Conservation (phyloP, 352 stramenopile genomes). For the Peronospora belbahrii region DNA sequence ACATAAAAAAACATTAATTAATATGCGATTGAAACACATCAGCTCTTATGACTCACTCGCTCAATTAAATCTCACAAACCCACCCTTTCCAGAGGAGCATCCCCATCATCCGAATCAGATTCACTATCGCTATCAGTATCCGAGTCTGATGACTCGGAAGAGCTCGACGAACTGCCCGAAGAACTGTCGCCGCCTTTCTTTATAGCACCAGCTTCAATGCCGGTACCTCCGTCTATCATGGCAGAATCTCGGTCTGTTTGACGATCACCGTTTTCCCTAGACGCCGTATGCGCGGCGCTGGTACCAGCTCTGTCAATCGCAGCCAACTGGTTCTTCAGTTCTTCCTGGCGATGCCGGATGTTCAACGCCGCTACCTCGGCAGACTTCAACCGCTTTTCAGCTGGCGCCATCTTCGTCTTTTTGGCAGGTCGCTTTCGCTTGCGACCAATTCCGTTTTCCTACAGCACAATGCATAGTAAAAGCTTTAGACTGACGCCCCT, state of each 20-base stretch:
- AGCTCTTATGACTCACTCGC: conserved; percentile 31
- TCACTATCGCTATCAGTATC: conserved; percentile 85
- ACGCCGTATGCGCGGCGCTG: conserved; percentile 2
- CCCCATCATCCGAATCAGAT: conserved; percentile 70
- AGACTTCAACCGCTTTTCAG: conserved; percentile 72
- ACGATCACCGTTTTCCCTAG: conserved; percentile 16
- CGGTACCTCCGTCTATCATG: conserved; percentile 42
- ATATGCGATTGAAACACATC: conserved; percentile 18
- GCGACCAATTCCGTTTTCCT: conserved; percentile 84
- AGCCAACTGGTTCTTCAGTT: conserved; percentile 71
- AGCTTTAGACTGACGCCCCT: conserved; percentile 11
- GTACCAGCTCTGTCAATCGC: conserved; percentile 51
- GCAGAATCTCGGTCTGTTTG: conserved; percentile 38
- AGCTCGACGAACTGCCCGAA: conserved; percentile 67
- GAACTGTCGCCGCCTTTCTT: conserved; percentile 36
- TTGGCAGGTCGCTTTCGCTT: conserved; percentile 72
- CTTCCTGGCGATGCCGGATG: conserved; percentile 61
- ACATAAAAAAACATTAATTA: conserved; percentile 27
- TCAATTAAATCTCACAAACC: conserved; percentile 60
- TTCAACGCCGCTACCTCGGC: conserved; percentile 76
- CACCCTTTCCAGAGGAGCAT: conserved; percentile 76
- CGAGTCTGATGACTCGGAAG: conserved; percentile 76
- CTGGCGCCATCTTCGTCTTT: conserved; percentile 41
- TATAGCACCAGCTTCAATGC: conserved; percentile 24
- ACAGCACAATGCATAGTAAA: conserved; percentile 13